A percentile compares a stretch with the other conserved stretches of the same genome.
phyloP scores from a whole-genome alignment of 2,329 filamentous ascomycete species.

The Penicillium carneum region DNA sequence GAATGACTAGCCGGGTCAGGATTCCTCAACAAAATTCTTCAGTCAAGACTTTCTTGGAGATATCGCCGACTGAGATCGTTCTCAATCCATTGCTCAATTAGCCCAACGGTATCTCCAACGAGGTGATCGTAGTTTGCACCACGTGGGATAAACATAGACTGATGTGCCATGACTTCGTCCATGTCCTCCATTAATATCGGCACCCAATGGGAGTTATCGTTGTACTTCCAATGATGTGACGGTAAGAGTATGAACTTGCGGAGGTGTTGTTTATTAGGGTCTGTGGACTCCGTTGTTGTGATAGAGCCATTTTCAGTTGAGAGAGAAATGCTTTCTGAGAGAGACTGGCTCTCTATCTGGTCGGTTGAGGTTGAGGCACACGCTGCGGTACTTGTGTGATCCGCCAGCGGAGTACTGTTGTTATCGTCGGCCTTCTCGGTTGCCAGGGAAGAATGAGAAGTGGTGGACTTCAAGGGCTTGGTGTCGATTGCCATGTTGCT shows the following conservation, averaged over 20 bases:
- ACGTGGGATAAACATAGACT: constrained; percentile 74
- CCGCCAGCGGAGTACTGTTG: background rate
- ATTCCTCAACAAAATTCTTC: background rate
- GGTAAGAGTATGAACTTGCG: constrained; percentile 82
- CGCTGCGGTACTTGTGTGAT: constrained; percentile 8
- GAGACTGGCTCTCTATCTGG: constrained; percentile 5
- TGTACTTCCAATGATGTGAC: constrained; percentile 62
- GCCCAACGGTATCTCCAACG: constrained; percentile 75
- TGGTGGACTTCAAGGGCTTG: constrained; percentile 2
- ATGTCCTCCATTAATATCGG: constrained; percentile 80
- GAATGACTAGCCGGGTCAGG: background rate
- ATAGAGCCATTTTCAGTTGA: constrained; percentile 23
- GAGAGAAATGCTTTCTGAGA: constrained; percentile 16
- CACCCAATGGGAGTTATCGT: constrained; percentile 75
- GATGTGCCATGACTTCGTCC: constrained; percentile 86
- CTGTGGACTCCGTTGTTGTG: constrained; percentile 22
- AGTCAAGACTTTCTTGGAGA: constrained; percentile 30
- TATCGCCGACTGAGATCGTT: constrained; percentile 29
- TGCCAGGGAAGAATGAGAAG: constrained; percentile 10
- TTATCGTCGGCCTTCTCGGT: constrained; percentile 4
- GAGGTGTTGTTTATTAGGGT: constrained; percentile 57
- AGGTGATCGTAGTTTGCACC: constrained; percentile 76
- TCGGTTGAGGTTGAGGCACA: constrained; percentile 8
- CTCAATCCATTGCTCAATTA: constrained; percentile 72
- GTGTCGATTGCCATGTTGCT: constrained; percentile 10